phyloP scores from a whole-genome alignment of 2,329 filamentous ascomycete genomes.

The Hypoxylon sp. region DNA sequence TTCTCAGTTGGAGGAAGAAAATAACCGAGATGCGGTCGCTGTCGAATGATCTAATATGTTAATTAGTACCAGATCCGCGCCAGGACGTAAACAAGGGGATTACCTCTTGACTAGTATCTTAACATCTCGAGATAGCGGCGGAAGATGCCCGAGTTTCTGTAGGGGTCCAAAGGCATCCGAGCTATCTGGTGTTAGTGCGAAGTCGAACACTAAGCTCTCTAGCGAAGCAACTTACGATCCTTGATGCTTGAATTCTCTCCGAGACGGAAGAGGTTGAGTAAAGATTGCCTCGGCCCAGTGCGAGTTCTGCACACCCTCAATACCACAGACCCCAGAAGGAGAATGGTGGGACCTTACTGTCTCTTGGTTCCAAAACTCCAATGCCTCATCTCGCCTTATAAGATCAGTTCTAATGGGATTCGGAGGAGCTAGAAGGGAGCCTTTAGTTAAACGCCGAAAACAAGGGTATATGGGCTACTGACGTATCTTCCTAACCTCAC shows the following conservation, averaged over 20 bases:
- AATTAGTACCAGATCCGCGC: conserved; percentile 15
- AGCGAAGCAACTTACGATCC: conserved; percentile 52
- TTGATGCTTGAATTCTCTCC: conserved; percentile 64
- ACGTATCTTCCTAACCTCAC: conserved; percentile 69
- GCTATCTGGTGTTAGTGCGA: conserved; percentile 29
- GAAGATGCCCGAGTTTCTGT: conserved; percentile 59
- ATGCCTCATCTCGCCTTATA: conserved; percentile 48
- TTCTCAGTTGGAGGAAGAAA: conserved; percentile 63
- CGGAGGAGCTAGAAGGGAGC: conserved; percentile 46
- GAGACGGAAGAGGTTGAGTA: conserved; percentile 65
- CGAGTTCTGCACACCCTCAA: conserved; percentile 56
- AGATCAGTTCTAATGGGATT: conserved; percentile 49
- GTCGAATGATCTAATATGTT: conserved; percentile 62
- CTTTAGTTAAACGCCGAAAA: conserved; percentile 45
- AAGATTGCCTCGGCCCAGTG: conserved; percentile 76
- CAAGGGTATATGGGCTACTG: conserved; percentile 46
- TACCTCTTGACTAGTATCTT: conserved; percentile 70
- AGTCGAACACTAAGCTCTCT: neutral
- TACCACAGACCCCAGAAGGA: conserved; percentile 31
- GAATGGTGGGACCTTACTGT: conserved; percentile 42
- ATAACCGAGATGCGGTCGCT: conserved; percentile 68
- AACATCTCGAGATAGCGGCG: conserved; percentile 62
- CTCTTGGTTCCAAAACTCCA: conserved; percentile 52
- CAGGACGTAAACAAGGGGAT: conserved; percentile 28
- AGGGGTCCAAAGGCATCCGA: conserved; percentile 51